Evolutionary conservation across 1,284 basidiomycete species (phyloP).

Genomic region (Ustilago crameri): DNA sequence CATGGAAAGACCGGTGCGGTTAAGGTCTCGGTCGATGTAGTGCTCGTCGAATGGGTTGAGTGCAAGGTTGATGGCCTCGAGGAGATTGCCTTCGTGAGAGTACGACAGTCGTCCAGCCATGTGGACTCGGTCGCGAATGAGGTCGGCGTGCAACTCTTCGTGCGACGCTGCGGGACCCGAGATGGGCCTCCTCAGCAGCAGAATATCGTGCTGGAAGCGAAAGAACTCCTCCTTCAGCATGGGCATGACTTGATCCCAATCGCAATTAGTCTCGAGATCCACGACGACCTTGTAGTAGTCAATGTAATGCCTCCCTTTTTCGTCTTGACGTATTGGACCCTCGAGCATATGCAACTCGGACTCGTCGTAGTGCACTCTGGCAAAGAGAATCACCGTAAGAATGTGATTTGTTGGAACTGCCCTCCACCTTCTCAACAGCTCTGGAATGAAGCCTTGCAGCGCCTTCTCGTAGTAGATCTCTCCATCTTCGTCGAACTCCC

Average conservation of each 20-base stretch:
- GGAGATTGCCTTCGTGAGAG: constrained; percentile 92
- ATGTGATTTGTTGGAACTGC: constrained; percentile 84
- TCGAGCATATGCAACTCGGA: constrained; percentile 62
- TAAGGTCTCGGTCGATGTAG: constrained; percentile 93
- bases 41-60: constrained; percentile 94
- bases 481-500: constrained; percentile 96
- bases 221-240: constrained; percentile 79
- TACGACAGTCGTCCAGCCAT: constrained; percentile 77
- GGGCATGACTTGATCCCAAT: constrained; percentile 87
- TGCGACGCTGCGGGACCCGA: constrained; percentile 52
- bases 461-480: constrained; percentile 89
- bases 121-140: constrained; percentile 57
- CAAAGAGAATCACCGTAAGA: constrained; percentile 92
- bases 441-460: constrained; percentile 74
- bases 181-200: constrained; percentile 57
- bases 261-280: constrained; percentile 85
- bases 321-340: constrained; percentile 76
- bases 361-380: constrained; percentile 89
- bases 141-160: constrained; percentile 53
- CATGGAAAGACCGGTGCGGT: constrained; percentile 86
- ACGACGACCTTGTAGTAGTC: constrained; percentile 87
- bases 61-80: constrained; percentile 92
- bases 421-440: constrained; percentile 71
- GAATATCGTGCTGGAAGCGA: constrained; percentile 67
- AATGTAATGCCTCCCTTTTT: constrained; percentile 84